Evolutionary conservation across 73 alveolate genomes (phyloP).

Genomic region (Uronychia setigera): DNA sequence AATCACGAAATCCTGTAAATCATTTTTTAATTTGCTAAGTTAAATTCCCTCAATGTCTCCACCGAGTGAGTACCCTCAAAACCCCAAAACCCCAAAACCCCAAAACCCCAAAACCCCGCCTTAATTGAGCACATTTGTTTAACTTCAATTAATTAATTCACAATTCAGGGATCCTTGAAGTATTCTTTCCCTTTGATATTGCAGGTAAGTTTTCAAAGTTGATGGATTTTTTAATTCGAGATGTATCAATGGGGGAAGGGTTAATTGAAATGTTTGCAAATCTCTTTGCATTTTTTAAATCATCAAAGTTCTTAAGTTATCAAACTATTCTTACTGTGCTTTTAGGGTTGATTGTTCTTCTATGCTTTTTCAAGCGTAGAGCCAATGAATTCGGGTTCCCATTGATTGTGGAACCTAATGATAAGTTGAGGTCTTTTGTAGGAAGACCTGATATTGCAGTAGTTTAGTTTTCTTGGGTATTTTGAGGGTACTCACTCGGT

Average conservation of each 20-base stretch:
- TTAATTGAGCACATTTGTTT: too few species aligned
- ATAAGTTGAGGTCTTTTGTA: not conserved
- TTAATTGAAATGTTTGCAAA: not conserved
- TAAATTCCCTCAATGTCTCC: not conserved
- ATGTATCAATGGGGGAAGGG: conserved; percentile 1
- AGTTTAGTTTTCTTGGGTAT: too few species aligned
- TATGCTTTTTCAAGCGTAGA: not conserved
- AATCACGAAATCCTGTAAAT: not conserved
- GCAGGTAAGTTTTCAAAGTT: too few species aligned
- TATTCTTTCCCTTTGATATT: too few species aligned
- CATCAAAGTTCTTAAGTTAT: not conserved
- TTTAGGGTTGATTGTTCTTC: not conserved
- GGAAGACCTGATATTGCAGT: not conserved
- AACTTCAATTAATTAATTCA: too few species aligned
- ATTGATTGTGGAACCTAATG: not conserved
- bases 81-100: too few species aligned
- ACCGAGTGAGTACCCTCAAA: not conserved
- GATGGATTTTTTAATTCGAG: too few species aligned
- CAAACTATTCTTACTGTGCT: not conserved
- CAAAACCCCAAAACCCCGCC: too few species aligned
- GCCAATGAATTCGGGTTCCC: not conserved
- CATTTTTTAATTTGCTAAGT: not conserved
- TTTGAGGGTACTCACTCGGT: not conserved
- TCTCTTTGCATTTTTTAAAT: too few species aligned
- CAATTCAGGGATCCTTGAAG: too few species aligned